A percentile compares a stretch with the other conserved stretches of the same genome.
Evolutionary conservation across 164 flowering plant genomes (phyloP).

Genomic region (Cinnamomum micranthum): DNA sequence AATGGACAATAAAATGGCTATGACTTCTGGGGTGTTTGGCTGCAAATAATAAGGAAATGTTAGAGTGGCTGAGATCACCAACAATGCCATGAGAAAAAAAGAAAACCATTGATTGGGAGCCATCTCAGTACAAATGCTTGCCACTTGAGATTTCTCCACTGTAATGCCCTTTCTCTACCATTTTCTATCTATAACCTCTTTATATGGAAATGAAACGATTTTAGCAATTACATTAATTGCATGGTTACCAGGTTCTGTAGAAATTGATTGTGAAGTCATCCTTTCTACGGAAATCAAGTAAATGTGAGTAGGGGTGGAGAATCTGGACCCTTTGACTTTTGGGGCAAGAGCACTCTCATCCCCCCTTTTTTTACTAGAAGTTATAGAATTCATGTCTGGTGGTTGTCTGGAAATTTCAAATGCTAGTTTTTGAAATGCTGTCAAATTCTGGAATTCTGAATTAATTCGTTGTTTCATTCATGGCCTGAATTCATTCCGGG

Average conservation of each 20-base stretch:
- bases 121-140: neutral
- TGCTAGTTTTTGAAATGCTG: too few species aligned
- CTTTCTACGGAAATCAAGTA: neutral
- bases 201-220: neutral
- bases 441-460: too few species aligned
- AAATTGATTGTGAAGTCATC: neutral
- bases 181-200: neutral
- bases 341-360: too few species aligned
- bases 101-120: conserved; percentile 4
- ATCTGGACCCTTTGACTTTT: too few species aligned
- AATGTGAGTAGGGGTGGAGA: too few species aligned
- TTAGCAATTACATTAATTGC: neutral
- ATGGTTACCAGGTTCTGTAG: neutral
- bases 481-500: too few species aligned
- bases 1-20: neutral
- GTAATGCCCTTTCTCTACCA: neutral
- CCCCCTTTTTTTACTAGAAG: too few species aligned
- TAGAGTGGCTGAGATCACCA: neutral
- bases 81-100: neutral
- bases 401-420: too few species aligned
- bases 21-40: neutral
- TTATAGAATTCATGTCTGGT: too few species aligned
- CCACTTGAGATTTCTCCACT: neutral
- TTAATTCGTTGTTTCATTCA: too few species aligned
- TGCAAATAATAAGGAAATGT: neutral